These are phyloP conservation scores for Neurospora sp. DNA, from an alignment of 495 filamentous ascomycete genomes.

Conservation along the genomic window DNA sequence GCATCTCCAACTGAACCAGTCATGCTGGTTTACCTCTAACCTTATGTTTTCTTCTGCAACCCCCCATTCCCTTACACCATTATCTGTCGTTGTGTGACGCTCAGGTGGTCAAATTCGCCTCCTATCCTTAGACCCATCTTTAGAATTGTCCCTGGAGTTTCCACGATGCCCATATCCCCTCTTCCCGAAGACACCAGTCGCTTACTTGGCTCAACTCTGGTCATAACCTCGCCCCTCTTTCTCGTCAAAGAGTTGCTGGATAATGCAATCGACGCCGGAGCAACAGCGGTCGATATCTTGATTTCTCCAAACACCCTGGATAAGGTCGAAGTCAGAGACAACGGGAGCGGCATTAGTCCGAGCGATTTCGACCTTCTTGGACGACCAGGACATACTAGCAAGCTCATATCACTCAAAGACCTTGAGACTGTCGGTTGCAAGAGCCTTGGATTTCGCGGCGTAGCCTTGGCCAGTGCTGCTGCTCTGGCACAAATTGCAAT, in stretches of 20 bases:
- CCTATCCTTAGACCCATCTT: background rate
- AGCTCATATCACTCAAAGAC: conserved; percentile 64
- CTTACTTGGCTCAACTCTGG: conserved; percentile 61
- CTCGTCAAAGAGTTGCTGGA: conserved; percentile 89
- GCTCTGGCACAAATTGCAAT: conserved; percentile 57
- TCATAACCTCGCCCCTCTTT: conserved; percentile 59
- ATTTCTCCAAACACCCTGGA: conserved; percentile 69
- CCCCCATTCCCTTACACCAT: background rate
- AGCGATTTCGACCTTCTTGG: conserved; percentile 62
- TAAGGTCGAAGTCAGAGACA: conserved; percentile 81
- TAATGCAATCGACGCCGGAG: conserved; percentile 77
- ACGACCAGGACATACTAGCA: conserved; percentile 71
- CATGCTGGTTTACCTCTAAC: background rate
- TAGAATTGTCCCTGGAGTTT: background rate
- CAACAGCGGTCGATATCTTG: conserved; percentile 61
- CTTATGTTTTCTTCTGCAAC: background rate
- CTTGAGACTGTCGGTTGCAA: conserved; percentile 52
- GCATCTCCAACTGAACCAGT: background rate
- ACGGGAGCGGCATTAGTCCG: conserved; percentile 68
- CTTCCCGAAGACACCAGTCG: conserved; percentile 56
- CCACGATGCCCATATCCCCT: conserved; percentile 24
- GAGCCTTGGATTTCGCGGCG: conserved; percentile 80
- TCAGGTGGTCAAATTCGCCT: background rate
- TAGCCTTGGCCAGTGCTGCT: conserved; percentile 71
- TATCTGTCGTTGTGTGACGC: background rate